phyloP scores from a whole-genome alignment of 2,329 filamentous ascomycete genomes.

The Colletotrichum chrysophilum region DNA sequence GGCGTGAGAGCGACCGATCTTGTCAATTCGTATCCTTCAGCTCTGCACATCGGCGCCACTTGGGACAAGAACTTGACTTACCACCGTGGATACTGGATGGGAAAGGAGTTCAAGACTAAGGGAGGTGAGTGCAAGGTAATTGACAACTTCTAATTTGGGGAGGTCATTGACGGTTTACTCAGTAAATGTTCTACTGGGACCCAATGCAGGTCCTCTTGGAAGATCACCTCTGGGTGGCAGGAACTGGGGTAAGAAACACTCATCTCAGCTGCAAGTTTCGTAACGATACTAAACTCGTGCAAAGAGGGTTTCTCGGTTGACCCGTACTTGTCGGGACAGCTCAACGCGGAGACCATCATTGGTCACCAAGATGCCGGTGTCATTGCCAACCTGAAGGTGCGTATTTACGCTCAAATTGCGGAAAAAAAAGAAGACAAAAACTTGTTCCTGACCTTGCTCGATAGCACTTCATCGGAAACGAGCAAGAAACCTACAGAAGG shows the following conservation, averaged over 20 bases:
- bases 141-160: fast-evolving
- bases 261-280: background rate
- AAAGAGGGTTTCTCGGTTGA: constrained; percentile 47
- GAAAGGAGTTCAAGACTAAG: constrained; percentile 36
- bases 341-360: constrained; percentile 56
- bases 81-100: constrained; percentile 36
- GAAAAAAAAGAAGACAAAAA: too few relatives aligned
- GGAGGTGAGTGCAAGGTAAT: constrained; percentile 30
- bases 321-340: constrained; percentile 60
- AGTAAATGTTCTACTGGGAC: constrained; percentile 38
- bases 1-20: constrained; percentile 53
- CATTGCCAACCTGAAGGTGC: constrained; percentile 62
- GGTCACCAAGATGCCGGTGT: constrained; percentile 52
- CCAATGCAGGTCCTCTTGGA: constrained; percentile 37
- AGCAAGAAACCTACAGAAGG: constrained; percentile 78
- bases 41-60: constrained; percentile 50
- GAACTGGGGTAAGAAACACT: constrained; percentile 31
- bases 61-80: constrained; percentile 63
- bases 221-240: constrained; percentile 33
- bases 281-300: background rate
- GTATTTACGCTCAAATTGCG: too few relatives aligned
- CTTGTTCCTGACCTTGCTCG: too few relatives aligned
- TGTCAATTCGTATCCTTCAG: constrained; percentile 53
- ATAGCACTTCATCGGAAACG: constrained; percentile 73
- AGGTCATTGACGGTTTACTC: background rate